Conservation (phyloP, 129 eudicot genomes). For the Scalesia atractyloides region DNA sequence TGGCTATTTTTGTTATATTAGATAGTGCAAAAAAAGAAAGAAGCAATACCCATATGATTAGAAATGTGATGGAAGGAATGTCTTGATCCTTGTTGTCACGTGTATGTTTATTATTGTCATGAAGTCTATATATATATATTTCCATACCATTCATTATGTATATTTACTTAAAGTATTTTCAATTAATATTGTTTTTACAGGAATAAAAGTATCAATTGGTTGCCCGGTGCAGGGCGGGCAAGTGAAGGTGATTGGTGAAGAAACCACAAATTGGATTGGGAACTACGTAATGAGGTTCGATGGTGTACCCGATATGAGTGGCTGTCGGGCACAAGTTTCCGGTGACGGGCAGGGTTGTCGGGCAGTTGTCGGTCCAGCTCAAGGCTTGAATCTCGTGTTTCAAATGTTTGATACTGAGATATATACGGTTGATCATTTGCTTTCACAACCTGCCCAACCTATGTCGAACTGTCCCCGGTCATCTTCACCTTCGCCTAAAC, state of each 20-base stretch:
- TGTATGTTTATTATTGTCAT: too few species aligned
- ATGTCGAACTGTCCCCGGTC: conserved; percentile 70
- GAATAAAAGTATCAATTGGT: conserved; percentile 67
- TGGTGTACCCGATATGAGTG: conserved; percentile 69
- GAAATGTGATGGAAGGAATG: too few species aligned
- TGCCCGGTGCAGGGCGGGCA: conserved; percentile 79
- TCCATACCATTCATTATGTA: too few species aligned
- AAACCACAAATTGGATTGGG: conserved; percentile 73
- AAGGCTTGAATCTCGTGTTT: conserved; percentile 53
- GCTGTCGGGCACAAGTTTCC: conserved; percentile 54
- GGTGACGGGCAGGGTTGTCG: conserved; percentile 66
- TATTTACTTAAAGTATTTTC: too few species aligned
- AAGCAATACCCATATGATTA: too few species aligned
- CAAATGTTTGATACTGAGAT: conserved; percentile 63
- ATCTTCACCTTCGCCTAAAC: conserved; percentile 35
- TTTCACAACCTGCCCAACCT: conserved; percentile 88
- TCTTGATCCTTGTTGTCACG: too few species aligned
- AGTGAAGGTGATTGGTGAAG: conserved; percentile 40
- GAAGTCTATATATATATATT: too few species aligned
- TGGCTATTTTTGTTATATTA: too few species aligned
- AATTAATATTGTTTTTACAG: conserved; percentile 29
- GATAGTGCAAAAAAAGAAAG: too few species aligned
- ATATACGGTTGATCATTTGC: conserved; percentile 64
- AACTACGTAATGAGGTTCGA: conserved; percentile 64
- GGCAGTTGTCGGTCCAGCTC: conserved; percentile 68